phyloP scores from a whole-genome alignment of 306 rosid genomes.

The Geum urbanum region DNA sequence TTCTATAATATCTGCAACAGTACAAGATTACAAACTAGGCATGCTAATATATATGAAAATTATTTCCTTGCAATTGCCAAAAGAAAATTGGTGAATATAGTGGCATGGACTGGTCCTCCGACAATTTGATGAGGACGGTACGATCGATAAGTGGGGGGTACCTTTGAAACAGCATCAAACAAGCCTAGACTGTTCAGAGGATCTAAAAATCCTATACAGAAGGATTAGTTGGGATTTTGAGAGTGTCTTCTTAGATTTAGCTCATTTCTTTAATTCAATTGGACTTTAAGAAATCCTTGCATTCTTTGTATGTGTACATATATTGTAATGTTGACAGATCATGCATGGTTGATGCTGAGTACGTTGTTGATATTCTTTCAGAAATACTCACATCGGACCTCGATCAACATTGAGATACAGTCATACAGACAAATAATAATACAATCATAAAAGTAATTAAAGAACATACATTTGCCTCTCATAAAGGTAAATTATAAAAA shows the following conservation, averaged over 20 bases:
- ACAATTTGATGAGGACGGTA: constrained; percentile 58
- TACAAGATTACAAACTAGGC: constrained; percentile 15
- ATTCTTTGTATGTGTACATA: constrained; percentile 34
- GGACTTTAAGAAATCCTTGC: constrained; percentile 23
- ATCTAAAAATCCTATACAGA: constrained; percentile 25
- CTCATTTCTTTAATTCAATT: neutral
- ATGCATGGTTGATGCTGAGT: constrained; percentile 32
- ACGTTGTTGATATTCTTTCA: constrained; percentile 22
- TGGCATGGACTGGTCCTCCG: constrained; percentile 50
- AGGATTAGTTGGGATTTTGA: neutral
- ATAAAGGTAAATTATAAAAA: too few species aligned
- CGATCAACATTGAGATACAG: too few species aligned
- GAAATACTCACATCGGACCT: neutral
- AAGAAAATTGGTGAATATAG: neutral
- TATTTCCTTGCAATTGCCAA: neutral
- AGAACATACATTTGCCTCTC: too few species aligned
- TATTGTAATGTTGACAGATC: constrained; percentile 22
- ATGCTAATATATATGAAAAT: constrained; percentile 3
- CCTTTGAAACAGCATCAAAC: constrained; percentile 4
- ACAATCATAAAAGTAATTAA: too few species aligned
- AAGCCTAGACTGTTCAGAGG: constrained; percentile 9
- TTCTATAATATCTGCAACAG: constrained; percentile 13
- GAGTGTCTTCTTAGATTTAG: neutral
- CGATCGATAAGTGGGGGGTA: constrained; percentile 39
- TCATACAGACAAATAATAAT: too few species aligned